phyloP scores from a whole-genome alignment of 176 grass and related monocot species.

The Bolboschoenus planiculmis region DNA sequence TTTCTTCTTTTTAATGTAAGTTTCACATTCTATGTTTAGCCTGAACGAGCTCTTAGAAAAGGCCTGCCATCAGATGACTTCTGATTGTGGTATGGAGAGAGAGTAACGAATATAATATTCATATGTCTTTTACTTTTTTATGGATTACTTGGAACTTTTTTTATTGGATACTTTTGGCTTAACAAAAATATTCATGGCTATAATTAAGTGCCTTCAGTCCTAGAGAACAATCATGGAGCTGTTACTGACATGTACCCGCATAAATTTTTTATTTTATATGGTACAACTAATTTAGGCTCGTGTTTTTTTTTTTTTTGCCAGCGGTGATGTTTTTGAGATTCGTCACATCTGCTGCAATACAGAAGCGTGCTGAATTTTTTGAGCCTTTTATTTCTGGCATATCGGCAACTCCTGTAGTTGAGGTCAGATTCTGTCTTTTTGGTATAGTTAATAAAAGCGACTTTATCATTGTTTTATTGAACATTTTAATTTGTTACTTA shows the following conservation, averaged over 20 bases:
- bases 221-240: background rate
- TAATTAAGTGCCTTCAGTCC: background rate
- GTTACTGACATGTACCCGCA: background rate
- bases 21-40: slow-evolving; percentile 49
- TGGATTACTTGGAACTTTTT: background rate
- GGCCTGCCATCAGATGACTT: slow-evolving; percentile 55
- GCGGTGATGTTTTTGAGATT: slow-evolving; percentile 99
- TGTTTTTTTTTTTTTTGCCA: slow-evolving; percentile 27
- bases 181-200: background rate
- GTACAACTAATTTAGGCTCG: slow-evolving; percentile 12
- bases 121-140: background rate
- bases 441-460: background rate
- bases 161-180: background rate
- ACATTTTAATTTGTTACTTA: background rate
- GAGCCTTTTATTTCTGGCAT: slow-evolving; percentile 80
- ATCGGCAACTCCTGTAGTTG: slow-evolving; percentile 47
- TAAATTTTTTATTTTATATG: background rate
- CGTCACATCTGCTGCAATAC: slow-evolving; percentile 82
- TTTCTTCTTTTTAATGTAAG: slow-evolving; percentile 29
- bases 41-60: slow-evolving; percentile 74
- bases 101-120: background rate
- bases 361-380: slow-evolving; percentile 82
- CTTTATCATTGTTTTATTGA: background rate
- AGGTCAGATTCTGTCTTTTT: slow-evolving; percentile 41
- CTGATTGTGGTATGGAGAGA: slow-evolving; percentile 76